Conservation (phyloP, 768 basidiomycete species). For the Hysterangium stoloniferum region DNA sequence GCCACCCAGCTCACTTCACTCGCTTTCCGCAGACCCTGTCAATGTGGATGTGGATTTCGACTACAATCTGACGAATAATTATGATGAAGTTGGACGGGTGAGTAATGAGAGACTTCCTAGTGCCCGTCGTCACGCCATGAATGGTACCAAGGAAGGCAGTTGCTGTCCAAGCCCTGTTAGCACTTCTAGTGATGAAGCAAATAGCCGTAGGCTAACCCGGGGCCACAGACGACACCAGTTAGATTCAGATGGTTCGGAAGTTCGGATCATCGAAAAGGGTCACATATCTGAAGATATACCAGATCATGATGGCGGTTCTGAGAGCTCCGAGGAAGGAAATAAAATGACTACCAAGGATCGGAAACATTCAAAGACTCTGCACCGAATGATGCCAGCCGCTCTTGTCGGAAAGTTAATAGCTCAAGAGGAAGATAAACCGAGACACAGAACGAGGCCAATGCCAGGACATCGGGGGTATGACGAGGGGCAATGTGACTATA, state of each 20-base stretch:
- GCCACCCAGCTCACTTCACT: not conserved
- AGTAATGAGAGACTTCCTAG: too few species aligned
- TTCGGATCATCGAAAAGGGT: not conserved
- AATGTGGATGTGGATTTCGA: not conserved
- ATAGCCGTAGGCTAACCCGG: too few species aligned
- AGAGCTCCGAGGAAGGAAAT: constrained; percentile 8
- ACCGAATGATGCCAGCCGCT: constrained; percentile 46
- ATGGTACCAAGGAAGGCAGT: too few species aligned
- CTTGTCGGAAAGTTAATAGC: constrained; percentile 35
- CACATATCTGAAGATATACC: not conserved
- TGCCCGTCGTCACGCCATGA: too few species aligned
- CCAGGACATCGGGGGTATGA: constrained; percentile 20
- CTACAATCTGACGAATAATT: not conserved
- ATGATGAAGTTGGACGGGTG: not conserved
- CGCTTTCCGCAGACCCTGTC: not conserved
- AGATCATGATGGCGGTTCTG: not conserved
- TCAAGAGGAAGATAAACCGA: constrained; percentile 15
- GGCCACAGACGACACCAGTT: not conserved
- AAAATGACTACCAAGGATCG: constrained; percentile 19
- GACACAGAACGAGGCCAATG: constrained; percentile 6
- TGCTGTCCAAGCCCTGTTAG: not conserved
- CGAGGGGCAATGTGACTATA: too few species aligned
- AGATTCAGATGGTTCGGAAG: not conserved
- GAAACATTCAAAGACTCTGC: constrained; percentile 32
- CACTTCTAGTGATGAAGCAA: not conserved